phyloP scores from a whole-genome alignment of 75 land plant species.

The Sequoiadendron giganteum region DNA sequence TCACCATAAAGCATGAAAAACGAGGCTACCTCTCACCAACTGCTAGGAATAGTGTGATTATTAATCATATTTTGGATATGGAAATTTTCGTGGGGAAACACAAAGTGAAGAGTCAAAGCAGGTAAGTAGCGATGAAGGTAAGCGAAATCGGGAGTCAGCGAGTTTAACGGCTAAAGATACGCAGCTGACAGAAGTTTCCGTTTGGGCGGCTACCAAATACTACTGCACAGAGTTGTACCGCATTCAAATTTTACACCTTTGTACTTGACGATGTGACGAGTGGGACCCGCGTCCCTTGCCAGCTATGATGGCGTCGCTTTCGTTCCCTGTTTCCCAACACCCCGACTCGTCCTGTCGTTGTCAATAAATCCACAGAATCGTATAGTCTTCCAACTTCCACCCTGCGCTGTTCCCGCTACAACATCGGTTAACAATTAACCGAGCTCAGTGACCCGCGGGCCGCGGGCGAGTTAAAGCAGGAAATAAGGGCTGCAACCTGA shows the following conservation, averaged over 20 bases:
- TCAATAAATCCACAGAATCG: not conserved
- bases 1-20: too few relatives aligned
- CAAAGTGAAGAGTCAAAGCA: too few relatives aligned
- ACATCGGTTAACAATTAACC: too few relatives aligned
- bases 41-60: too few relatives aligned
- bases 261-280: not conserved
- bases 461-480: not conserved
- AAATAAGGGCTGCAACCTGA: not conserved
- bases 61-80: too few relatives aligned
- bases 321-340: not conserved
- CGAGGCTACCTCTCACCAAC: too few relatives aligned
- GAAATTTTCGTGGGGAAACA: too few relatives aligned
- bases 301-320: not conserved
- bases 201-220: not conserved
- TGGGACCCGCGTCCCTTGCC: not conserved
- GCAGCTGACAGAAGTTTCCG: not conserved
- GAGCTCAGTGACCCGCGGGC: not conserved
- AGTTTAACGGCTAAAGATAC: not conserved
- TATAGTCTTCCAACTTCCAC: not conserved
- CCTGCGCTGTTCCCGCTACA: not conserved
- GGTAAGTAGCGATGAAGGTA: too few relatives aligned
- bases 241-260: not conserved
- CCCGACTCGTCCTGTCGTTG: not conserved
- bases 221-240: not conserved
- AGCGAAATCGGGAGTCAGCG: too few relatives aligned